Base-by-base conservation (phyloP, 345 rosid genomes). In the Leavenworthia alabamica region DNA sequence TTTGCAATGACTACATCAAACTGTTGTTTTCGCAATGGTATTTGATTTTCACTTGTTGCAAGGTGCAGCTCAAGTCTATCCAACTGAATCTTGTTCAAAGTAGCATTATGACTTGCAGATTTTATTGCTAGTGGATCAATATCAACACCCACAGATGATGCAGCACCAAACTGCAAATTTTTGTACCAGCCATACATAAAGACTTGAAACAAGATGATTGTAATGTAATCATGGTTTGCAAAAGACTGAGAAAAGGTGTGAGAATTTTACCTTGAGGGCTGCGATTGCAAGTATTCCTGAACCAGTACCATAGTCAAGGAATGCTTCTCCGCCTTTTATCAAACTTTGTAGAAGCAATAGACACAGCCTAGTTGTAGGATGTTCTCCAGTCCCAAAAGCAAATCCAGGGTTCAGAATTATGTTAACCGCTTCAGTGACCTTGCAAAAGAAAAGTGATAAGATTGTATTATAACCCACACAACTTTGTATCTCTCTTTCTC, bases 361-460 rank as follows among this genome's bases (percentile, higher is more conserved):
- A 69, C 96, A 92, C 33, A 84, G 67, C 68, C 70, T 86, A 15
- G 96, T 82, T 6, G 95, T 81, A 29, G 96, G 79, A 58, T 91
- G 98, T 63, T 91, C 93, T 52, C 96, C 98, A 8, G 93, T 88
- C 60, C 98, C 96, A 75, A 92, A 88, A 22, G 96, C 90, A 77
- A 82, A 67, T 66, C 90, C 89, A 67, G 98, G 95, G 74, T 89
- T 82, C 67, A 89, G 72, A 58, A 89, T 72, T 67, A 92, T 89
- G 78, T 86, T 86, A 14, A 80, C 76, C 1, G 95, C 95, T 37
- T 75, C 60, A 49, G 58, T 61, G 54, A 79, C 77, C 98, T 92
- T 70, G 39, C 57, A 60, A 52, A 20, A 59, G 39, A 1, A 26
- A 16, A 50, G 47, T 1, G 29, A 56, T 9, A 46, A 46, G n/a